Percentiles rank a stretch among this genome's conserved stretches.
Conservation (phyloP, 2,329 filamentous ascomycete genomes). For the Aspergillus texensis region DNA sequence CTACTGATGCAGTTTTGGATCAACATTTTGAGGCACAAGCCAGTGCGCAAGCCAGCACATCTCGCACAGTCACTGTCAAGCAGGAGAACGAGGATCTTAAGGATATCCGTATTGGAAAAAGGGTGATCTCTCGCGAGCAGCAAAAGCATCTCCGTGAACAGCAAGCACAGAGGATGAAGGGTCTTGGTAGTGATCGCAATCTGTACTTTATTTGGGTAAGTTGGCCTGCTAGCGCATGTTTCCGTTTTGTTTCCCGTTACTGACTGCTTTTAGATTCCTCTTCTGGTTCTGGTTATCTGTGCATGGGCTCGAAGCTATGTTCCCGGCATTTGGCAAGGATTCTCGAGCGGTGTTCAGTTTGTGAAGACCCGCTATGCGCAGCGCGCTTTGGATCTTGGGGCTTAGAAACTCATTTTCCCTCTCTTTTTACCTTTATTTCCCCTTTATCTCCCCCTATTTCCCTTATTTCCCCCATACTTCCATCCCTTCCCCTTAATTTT, state of each 20-base stretch:
- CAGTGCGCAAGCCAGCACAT: constrained; percentile 31
- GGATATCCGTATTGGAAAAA: constrained; percentile 47
- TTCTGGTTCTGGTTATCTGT: constrained; percentile 49
- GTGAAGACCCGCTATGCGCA: constrained; percentile 39
- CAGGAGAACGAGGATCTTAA: constrained; percentile 40
- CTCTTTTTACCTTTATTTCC: constrained; percentile 8
- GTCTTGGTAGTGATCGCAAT: constrained; percentile 52
- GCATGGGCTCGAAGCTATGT: constrained; percentile 49
- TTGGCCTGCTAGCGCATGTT: neutral
- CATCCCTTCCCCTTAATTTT: constrained; percentile 17
- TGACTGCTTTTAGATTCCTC: constrained; percentile 45
- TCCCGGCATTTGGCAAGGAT: constrained; percentile 44
- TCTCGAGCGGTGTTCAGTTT: constrained; percentile 42
- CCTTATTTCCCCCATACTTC: constrained; percentile 4
- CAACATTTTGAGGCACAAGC: constrained; percentile 46
- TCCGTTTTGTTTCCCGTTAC: constrained; percentile 10
- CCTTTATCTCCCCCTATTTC: constrained; percentile 13
- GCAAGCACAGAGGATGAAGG: constrained; percentile 52
- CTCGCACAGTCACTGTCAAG: constrained; percentile 19
- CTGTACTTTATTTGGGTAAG: constrained; percentile 59
- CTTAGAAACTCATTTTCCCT: constrained; percentile 25
- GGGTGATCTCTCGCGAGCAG: constrained; percentile 47
- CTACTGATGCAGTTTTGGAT: constrained; percentile 48
- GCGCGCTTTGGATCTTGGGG: constrained; percentile 35
- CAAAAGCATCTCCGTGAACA: constrained; percentile 51